These are phyloP conservation scores for Nemophila menziesii DNA, from an alignment of 257 asterid genomes.

Conservation along the genomic window DNA sequence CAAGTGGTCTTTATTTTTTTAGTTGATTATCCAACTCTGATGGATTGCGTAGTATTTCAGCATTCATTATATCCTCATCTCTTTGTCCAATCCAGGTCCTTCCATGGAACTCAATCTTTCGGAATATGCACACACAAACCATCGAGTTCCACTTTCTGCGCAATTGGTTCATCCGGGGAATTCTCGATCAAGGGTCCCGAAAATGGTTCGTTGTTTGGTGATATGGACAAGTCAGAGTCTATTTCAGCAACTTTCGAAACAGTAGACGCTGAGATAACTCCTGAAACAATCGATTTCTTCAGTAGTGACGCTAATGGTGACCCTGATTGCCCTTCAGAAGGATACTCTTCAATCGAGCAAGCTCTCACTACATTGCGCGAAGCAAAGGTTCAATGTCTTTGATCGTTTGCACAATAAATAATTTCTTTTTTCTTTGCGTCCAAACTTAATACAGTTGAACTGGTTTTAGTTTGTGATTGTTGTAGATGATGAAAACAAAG, in stretches of 20 bases:
- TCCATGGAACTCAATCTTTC: slow-evolving; percentile 4
- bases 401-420: no score
- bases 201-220: slow-evolving; percentile 28
- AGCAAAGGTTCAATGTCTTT: slow-evolving; percentile 29
- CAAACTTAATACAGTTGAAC: slow-evolving; percentile 9
- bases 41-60: slow-evolving; percentile 37
- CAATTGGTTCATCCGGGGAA: slow-evolving; percentile 30
- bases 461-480: slow-evolving; percentile 61
- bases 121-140: slow-evolving; percentile 17
- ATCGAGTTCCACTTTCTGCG: slow-evolving; percentile 26
- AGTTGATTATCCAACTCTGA: background rate
- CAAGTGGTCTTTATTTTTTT: slow-evolving; percentile 13
- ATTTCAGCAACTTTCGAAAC: slow-evolving; percentile 25
- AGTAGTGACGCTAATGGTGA: slow-evolving; percentile 88
- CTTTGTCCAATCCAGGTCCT: slow-evolving; percentile 14
- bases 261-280: slow-evolving; percentile 52
- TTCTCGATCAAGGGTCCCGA: slow-evolving; percentile 9
- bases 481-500: slow-evolving; percentile 55
- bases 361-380: slow-evolving; percentile 50
- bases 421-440: background rate
- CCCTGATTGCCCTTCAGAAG: slow-evolving; percentile 73
- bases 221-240: slow-evolving; percentile 21
- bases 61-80: slow-evolving; percentile 25
- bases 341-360: slow-evolving; percentile 59
- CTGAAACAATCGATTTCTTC: slow-evolving; percentile 62